Evolutionary conservation across 805 yeast genomes (phyloP).

Genomic region (Ogataea henricii): DNA sequence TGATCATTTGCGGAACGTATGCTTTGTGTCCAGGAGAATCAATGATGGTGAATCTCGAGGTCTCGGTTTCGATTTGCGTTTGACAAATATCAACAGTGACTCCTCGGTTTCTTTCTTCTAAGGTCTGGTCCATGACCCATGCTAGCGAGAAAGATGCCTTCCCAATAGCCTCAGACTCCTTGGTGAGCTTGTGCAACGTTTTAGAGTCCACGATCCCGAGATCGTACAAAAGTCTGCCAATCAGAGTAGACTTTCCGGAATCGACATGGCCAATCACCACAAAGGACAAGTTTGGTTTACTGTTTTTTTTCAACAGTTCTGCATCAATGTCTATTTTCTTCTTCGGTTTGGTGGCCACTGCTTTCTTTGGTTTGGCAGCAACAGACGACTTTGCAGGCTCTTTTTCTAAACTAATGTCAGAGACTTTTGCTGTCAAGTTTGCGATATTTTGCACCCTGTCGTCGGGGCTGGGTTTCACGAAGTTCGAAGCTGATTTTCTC

Average conservation of each 20-base stretch:
- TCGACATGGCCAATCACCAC: constrained; percentile 87
- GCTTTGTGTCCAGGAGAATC: constrained; percentile 88
- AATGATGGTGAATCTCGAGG: constrained; percentile 62
- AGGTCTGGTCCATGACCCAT: constrained; percentile 82
- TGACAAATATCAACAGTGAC: constrained; percentile 79
- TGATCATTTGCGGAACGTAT: constrained; percentile 83
- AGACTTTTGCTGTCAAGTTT: constrained; percentile 28
- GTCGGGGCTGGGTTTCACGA: constrained; percentile 79
- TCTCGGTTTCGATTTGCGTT: constrained; percentile 59
- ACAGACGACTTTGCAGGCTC: too few species aligned
- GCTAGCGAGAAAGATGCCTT: constrained; percentile 82
- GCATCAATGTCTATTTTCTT: constrained; percentile 44
- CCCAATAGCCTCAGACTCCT: constrained; percentile 67
- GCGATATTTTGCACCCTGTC: constrained; percentile 42
- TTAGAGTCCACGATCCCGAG: constrained; percentile 65
- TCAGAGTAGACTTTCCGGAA: constrained; percentile 79
- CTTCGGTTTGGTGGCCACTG: constrained; percentile 42
- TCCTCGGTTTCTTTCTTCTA: constrained; percentile 74
- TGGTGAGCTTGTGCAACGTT: constrained; percentile 60
- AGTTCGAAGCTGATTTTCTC: constrained; percentile 52
- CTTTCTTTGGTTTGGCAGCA: constrained; percentile 13
- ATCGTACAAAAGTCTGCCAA: constrained; percentile 73
- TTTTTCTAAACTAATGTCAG: constrained; percentile 24
- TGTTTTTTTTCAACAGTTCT: constrained; percentile 38
- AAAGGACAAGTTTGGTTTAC: constrained; percentile 63